A percentile compares a stretch with the other conserved stretches of the same genome.
phyloP scores from a whole-genome alignment of 495 filamentous ascomycete species.

The Parathielavia appendiculata region DNA sequence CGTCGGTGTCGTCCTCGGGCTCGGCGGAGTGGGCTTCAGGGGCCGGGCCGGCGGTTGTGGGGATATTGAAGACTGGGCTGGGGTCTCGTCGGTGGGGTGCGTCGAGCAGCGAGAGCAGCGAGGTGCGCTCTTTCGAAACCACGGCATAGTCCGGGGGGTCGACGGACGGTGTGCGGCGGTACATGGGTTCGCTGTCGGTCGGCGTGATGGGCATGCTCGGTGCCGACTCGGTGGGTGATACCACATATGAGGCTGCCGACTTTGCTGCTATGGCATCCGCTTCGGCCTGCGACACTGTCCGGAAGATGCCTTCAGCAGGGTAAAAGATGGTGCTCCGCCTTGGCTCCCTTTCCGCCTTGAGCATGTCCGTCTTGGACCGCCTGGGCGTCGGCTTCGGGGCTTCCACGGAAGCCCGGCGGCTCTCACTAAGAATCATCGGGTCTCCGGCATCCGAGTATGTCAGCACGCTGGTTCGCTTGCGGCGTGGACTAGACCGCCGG shows the following conservation, averaged over 20 bases:
- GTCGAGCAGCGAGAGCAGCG: slow-evolving; percentile 52
- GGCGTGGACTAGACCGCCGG: slow-evolving; percentile 21
- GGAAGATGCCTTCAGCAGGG: slow-evolving; percentile 48
- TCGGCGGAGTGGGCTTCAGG: background rate
- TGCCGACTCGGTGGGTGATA: slow-evolving; percentile 10
- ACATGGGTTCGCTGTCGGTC: slow-evolving; percentile 23
- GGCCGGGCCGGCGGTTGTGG: slow-evolving; percentile 30
- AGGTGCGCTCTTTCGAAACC: slow-evolving; percentile 41
- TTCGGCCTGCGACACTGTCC: slow-evolving; percentile 46
- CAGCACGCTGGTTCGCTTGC: slow-evolving; percentile 28
- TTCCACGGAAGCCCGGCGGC: slow-evolving; percentile 13
- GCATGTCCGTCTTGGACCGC: slow-evolving; percentile 30
- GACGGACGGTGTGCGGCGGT: slow-evolving; percentile 45
- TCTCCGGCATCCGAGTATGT: slow-evolving; percentile 41
- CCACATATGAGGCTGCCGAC: background rate
- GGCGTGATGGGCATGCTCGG: slow-evolving; percentile 11
- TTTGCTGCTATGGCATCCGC: slow-evolving; percentile 23
- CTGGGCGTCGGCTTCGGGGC: slow-evolving; percentile 18
- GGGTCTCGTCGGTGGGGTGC: slow-evolving; percentile 39
- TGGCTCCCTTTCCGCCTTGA: slow-evolving; percentile 22
- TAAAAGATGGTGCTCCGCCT: slow-evolving; percentile 44
- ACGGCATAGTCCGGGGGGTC: slow-evolving; percentile 49
- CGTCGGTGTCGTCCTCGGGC: background rate
- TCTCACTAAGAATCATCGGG: slow-evolving; percentile 39
- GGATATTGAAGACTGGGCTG: slow-evolving; percentile 31